Base-by-base conservation (phyloP, 208 protist genomes). In the Crithidia expoeki region DNA sequence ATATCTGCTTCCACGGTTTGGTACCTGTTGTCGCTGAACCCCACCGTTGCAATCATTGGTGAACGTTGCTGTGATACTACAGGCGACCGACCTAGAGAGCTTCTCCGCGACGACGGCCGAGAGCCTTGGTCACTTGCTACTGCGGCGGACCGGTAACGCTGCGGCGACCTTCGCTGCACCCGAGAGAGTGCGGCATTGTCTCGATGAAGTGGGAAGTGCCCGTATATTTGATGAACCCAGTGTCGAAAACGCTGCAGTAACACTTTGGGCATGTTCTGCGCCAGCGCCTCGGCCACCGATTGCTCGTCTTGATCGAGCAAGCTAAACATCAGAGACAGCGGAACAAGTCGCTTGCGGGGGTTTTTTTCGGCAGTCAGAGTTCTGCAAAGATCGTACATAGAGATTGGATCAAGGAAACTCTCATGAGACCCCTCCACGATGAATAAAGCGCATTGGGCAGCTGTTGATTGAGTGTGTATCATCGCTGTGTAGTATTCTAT, bases 251-350 rank as follows among this genome's bases (percentile, higher is more conserved):
- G 61, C 46, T 89, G 84, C 25, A 95, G 68, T 34, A 95, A 72
- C 17, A 88, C 28, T n/a, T 78, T 76, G 7, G 82, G 86, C 23
- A 91, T 63, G 27, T 76, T 63, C 17, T 91, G 83, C 52, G 64
- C 78, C 47, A 94, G 34, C 6, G 84, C 88, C 34, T 95, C 88
- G 4, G 64, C 72, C 9, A 89, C 63, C 3, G 90, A 82, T 50
- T 89, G 86, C 23, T 94, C 91, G 51, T 94, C 86, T 73, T 94
- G 88, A 50, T 91, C 86, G 34, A 96, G 82, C 80, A 86, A 83
- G 51, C 86, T 90, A 76, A 93, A 94, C 76, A 88, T 88, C 9
- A 96, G 72, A 16, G 86, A 93, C 19, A 96, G 76, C 16, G 86
- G 79, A 5, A 94, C 73, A 36, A 96, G 75, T 6, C 91, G 78